Percentiles rank a stretch among this genome's conserved stretches.
These are phyloP conservation scores for Podaxis pistillaris DNA, from an alignment of 768 basidiomycete species.

Conservation along the genomic window DNA sequence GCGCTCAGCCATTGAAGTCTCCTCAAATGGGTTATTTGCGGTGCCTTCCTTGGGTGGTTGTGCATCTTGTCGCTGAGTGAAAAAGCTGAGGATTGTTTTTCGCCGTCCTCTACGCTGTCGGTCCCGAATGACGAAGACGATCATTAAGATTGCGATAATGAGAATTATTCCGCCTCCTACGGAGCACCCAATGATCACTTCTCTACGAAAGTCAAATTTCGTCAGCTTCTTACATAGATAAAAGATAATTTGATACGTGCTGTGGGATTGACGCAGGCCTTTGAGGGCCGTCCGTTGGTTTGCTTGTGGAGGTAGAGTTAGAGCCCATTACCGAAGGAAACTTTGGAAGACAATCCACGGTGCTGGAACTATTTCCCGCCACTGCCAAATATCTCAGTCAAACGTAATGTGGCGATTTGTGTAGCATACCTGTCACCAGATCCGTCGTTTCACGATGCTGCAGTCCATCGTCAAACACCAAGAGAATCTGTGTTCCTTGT, in stretches of 20 bases:
- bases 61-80: background rate
- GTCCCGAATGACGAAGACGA: slow-evolving; percentile 40
- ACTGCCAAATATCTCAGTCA: background rate
- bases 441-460: slow-evolving; percentile 39
- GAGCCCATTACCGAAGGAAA: background rate
- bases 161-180: slow-evolving; percentile 39
- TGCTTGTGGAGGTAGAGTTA: background rate
- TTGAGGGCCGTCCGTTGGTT: background rate
- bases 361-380: background rate
- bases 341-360: slow-evolving; percentile 7
- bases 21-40: slow-evolving; percentile 2
- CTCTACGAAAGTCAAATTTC: slow-evolving; percentile 25
- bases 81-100: slow-evolving; percentile 1
- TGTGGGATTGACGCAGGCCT: background rate
- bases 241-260: background rate
- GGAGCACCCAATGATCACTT: slow-evolving; percentile 44
- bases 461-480: slow-evolving; percentile 43
- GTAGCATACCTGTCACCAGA: slow-evolving; percentile 36
- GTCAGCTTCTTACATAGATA: background rate
- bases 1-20: background rate
- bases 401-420: background rate
- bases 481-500: slow-evolving; percentile 35
- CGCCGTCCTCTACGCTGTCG: slow-evolving; percentile 27
- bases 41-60: background rate
- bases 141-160: slow-evolving; percentile 40